A percentile compares a stretch with the other conserved stretches of the same genome.
phyloP scores from a whole-genome alignment of 129 eudicot genomes.

The Tagetes erecta region DNA sequence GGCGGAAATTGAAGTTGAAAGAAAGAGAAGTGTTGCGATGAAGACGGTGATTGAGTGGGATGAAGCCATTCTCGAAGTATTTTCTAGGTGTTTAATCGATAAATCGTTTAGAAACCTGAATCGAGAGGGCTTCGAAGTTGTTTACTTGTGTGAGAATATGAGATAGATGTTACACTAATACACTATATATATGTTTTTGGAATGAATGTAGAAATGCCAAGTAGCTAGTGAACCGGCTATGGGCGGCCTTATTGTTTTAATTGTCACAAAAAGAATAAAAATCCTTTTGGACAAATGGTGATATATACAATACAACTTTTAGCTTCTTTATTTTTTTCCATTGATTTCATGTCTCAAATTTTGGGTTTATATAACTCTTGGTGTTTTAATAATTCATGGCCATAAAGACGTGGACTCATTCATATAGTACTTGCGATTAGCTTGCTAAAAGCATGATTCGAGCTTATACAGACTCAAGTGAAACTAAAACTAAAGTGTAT shows the following conservation, averaged over 20 bases:
- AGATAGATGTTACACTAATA: neutral
- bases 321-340: too few relatives aligned
- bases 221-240: slow-evolving; percentile 11
- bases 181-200: slow-evolving; percentile 10
- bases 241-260: slow-evolving; percentile 17
- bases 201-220: slow-evolving; percentile 16
- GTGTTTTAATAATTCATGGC: too few relatives aligned
- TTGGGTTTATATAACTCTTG: too few relatives aligned
- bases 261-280: neutral
- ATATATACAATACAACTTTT: too few relatives aligned
- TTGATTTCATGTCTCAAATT: too few relatives aligned
- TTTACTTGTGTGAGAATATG: neutral
- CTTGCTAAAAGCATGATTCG: too few relatives aligned
- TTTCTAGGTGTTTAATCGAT: slow-evolving; percentile 4
- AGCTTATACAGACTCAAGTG: too few relatives aligned
- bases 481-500: too few relatives aligned
- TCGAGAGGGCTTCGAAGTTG: neutral
- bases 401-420: too few relatives aligned
- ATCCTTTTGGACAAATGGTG: too few relatives aligned
- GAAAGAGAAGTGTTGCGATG: slow-evolving; percentile 14
- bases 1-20: slow-evolving; percentile 37
- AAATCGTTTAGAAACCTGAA: neutral
- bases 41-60: neutral
- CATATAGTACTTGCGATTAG: too few relatives aligned
- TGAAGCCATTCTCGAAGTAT: slow-evolving; percentile 26